Evolutionary conservation across 352 stramenopile species (phyloP), one percentile per base, ranked within the genome.

Genomic region (Heterotrichella gracilis): DNA sequence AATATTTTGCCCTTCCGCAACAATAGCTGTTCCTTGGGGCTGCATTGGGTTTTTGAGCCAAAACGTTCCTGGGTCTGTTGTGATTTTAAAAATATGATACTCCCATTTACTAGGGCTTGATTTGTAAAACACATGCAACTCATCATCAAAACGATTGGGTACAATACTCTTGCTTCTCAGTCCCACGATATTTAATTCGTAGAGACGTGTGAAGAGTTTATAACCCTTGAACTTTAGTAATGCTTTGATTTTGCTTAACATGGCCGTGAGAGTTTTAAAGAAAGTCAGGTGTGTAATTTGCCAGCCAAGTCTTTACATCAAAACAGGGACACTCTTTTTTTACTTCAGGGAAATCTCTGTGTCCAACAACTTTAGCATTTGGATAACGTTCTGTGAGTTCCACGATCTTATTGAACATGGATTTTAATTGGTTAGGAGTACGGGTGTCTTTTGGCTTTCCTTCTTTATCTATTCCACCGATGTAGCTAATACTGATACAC

Each of bases 71-170:
- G 32, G 32, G n/a, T 53, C 32, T 17, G 32, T 53, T 17, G 32
- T 53, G n/a, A 53, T 53, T 53, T 53, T 53, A 53, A 53, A 53
- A 53, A 53, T n/a, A 53, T 53, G 32, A n/a, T 53, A 53, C 32
- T 53, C 9, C 32, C 32, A 53, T 53, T 53, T 53, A 53, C 9
- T n/a, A 9, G 32, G 32, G 32, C 32, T 53, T 9, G n/a, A 9
- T 53, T 53, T 53, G n/a, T 53, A 53, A 53, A 53, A 53, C 9
- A 53, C 32, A 53, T 53, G 32, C 32, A 53, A n/a, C n/a, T 53
- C 32, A 53, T 53, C 32, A 53, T 53, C 32, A 53, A 53, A 53
- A n/a, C 32, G 32, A n/a, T 53, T 53, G 9, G 32, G 32, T 17
- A 53, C 32, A 53, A 17, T 53, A 53, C 32, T 53, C n/a, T 53